These are phyloP conservation scores for Solanum hybrid DNA, from an alignment of 305 asterid genomes.

Conservation along the genomic window DNA sequence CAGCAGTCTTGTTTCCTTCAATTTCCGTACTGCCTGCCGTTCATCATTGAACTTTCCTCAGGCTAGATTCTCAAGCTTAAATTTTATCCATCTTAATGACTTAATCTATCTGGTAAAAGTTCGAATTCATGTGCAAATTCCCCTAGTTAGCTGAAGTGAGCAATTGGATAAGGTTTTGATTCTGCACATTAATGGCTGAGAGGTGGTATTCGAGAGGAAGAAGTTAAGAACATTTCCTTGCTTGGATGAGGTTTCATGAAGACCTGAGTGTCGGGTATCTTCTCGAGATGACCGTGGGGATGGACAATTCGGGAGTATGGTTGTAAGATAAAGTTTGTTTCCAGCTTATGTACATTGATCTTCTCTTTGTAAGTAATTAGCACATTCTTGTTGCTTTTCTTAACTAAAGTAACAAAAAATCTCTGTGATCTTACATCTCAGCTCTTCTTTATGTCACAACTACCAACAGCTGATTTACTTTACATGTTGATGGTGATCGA, in stretches of 20 bases:
- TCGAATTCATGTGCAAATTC: not conserved
- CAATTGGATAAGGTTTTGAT: not conserved
- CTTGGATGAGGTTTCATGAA: not conserved
- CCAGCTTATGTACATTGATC: slow-evolving; percentile 7
- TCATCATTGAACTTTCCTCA: not conserved
- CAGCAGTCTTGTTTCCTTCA: not conserved
- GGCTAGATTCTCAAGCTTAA: slow-evolving; percentile 3
- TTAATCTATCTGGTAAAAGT: not conserved
- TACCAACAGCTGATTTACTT: not conserved
- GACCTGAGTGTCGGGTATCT: not conserved
- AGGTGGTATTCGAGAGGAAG: not conserved
- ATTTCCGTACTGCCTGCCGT: not conserved
- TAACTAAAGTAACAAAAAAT: slow-evolving; percentile 11
- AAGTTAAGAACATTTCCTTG: not conserved
- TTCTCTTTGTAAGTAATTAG: slow-evolving; percentile 1
- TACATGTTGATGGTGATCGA: not conserved
- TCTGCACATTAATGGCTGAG: not conserved
- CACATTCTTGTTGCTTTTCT: slow-evolving; percentile 7
- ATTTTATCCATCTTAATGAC: not conserved
- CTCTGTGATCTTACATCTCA: not conserved
- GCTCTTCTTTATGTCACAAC: not conserved
- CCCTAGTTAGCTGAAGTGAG: not conserved
- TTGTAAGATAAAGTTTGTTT: slow-evolving; percentile 7
- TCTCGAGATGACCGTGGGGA: not conserved
- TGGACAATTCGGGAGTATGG: not conserved